These are phyloP conservation scores for Colletotrichum spaethianum DNA, from an alignment of 2,329 filamentous ascomycete genomes.

Conservation along the genomic window DNA sequence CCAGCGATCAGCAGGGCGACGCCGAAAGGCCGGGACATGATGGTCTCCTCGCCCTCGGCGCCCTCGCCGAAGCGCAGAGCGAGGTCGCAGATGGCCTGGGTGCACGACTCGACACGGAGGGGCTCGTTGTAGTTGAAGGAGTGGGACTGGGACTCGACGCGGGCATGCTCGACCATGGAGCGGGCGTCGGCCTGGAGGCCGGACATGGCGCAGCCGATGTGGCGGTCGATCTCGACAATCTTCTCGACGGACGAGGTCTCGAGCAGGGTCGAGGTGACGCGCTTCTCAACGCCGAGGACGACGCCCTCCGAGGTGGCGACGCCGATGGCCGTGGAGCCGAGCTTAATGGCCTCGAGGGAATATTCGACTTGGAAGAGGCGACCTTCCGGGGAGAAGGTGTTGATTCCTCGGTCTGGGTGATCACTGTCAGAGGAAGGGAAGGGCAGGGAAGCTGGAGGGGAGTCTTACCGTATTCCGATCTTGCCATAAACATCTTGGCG, in stretches of 20 bases:
- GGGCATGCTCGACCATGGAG: conserved; percentile 98
- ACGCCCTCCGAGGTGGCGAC: conserved; percentile 96
- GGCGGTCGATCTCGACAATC: conserved; percentile 99
- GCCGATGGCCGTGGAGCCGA: conserved; percentile 97
- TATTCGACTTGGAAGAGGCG: conserved; percentile 99
- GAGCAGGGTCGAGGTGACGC: conserved; percentile 96
- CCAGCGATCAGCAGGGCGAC: conserved; percentile 97
- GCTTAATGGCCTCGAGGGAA: conserved; percentile 99
- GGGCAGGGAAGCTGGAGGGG: conserved; percentile 40
- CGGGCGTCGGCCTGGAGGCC: conserved; percentile 97
- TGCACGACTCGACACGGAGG: conserved; percentile 96
- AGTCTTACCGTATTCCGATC: conserved; percentile 97
- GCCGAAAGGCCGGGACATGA: conserved; percentile 98
- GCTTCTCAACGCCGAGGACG: conserved; percentile 98
- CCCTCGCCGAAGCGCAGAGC: conserved; percentile 97
- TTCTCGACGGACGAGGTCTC: conserved; percentile 99
- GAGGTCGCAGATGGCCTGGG: conserved; percentile 98
- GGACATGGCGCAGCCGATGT: conserved; percentile 99
- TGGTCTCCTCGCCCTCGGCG: conserved; percentile 97
- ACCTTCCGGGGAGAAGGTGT: conserved; percentile 98
- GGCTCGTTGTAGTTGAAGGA: conserved; percentile 98
- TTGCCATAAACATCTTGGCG: conserved; percentile 97
- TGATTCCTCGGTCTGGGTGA: conserved; percentile 40
- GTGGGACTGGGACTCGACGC: conserved; percentile 97
- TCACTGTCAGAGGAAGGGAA: conserved; percentile 41